phyloP scores from a whole-genome alignment of 495 filamentous ascomycete genomes.

The Alectoria sarmentosa region DNA sequence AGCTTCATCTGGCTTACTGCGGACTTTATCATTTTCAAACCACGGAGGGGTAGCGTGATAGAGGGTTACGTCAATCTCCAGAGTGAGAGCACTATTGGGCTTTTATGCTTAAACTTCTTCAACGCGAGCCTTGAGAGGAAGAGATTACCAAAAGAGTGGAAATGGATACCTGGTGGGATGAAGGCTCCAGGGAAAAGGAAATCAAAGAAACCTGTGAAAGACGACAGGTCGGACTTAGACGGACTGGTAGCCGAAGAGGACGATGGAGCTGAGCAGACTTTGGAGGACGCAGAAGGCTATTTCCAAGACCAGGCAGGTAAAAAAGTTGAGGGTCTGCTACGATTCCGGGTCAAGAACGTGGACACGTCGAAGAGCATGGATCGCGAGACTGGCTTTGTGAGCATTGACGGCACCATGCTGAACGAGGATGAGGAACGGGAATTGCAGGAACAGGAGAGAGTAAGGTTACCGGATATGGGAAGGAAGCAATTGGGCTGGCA shows the following conservation, averaged over 20 bases:
- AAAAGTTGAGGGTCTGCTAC: constrained; percentile 51
- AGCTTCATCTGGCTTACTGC: constrained; percentile 65
- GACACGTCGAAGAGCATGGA: constrained; percentile 52
- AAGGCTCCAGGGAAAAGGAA: constrained; percentile 33
- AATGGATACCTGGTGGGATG: constrained; percentile 42
- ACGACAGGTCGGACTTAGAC: constrained; percentile 15
- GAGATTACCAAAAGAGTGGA: constrained; percentile 60
- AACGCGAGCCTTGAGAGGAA: constrained; percentile 62
- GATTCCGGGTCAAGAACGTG: constrained; percentile 57
- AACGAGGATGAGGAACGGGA: constrained; percentile 38
- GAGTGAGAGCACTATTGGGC: constrained; percentile 62
- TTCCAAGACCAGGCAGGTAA: constrained; percentile 57
- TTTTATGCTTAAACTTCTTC: constrained; percentile 69
- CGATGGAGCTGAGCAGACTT: constrained; percentile 32
- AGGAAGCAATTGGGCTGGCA: constrained; percentile 10
- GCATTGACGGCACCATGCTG: constrained; percentile 65
- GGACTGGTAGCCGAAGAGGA: constrained; percentile 22
- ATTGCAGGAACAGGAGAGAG: constrained; percentile 34
- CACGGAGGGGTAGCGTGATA: constrained; percentile 48
- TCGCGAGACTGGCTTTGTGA: constrained; percentile 54
- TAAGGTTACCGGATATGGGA: not conserved
- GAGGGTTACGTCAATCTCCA: constrained; percentile 66
- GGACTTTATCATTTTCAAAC: constrained; percentile 63
- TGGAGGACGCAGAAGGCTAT: constrained; percentile 42
- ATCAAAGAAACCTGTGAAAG: constrained; percentile 21